Percentiles rank a stretch among this genome's conserved stretches.
phyloP scores from a whole-genome alignment of 345 rosid species.

The Melaleuca alternifolia region DNA sequence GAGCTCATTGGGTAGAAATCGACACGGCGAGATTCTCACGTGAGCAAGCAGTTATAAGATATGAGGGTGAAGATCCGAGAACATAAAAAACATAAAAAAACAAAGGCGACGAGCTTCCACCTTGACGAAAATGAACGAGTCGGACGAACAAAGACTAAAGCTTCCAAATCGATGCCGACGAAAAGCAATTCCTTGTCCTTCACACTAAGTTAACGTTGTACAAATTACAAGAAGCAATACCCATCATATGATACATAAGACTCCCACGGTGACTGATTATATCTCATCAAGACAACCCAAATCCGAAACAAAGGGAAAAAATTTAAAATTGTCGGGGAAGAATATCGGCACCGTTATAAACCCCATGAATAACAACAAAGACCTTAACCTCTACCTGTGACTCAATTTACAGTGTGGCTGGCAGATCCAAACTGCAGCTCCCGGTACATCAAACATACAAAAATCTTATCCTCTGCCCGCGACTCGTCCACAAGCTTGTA shows the following conservation, averaged over 20 bases:
- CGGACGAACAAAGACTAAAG: background rate
- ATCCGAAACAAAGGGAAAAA: constrained; percentile 7
- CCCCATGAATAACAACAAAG: constrained; percentile 13
- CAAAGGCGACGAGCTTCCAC: no score
- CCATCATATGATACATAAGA: constrained; percentile 40
- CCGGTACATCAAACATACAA: constrained; percentile 7
- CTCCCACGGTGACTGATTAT: constrained; percentile 13
- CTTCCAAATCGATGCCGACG: background rate
- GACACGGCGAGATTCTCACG: no score
- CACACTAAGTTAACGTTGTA: constrained; percentile 38
- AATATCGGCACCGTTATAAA: constrained; percentile 24
- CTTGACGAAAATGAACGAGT: background rate
- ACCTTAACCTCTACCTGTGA: constrained; percentile 23
- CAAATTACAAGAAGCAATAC: constrained; percentile 16
- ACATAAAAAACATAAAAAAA: no score
- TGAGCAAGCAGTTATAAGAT: no score
- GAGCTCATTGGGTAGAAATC: no score
- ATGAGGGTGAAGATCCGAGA: no score
- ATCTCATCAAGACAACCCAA: constrained; percentile 21
- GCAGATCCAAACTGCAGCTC: constrained; percentile 10
- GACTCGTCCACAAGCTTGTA: constrained; percentile 13
- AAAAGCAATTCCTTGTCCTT: constrained; percentile 2
- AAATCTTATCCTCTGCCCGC: constrained; percentile 9
- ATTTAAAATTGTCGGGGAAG: constrained; percentile 23
- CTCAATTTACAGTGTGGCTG: constrained; percentile 39